Base-by-base conservation (phyloP, 768 basidiomycete genomes). In the Chlorophyllum brunneum region DNA sequence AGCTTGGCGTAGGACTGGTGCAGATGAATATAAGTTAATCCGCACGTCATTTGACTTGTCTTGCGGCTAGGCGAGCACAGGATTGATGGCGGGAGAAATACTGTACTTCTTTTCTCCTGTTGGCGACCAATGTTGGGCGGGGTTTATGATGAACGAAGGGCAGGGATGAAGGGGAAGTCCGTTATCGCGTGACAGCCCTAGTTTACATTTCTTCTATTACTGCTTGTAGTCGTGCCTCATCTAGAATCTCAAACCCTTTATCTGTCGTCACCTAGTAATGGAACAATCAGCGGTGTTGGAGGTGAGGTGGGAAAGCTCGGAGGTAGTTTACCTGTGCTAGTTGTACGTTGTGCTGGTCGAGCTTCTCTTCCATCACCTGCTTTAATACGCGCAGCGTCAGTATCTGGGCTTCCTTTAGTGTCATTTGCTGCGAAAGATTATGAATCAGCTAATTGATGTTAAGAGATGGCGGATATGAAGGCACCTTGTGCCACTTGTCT, bases 351-450 rank as follows among this genome's bases (percentile, higher is more conserved):
- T 98, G 95, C 61, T 97, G 92, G 70, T 98, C 95, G 37, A 99
- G 81, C 68, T 97, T 98, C 74, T 98, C 97, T 69, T 98, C 97
- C 97, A 98, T 99, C 38, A 98, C 97, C 73, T 98, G 94, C 73
- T 99, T 98, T 56, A 98, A 74, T 40, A 98, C 92, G 57, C 83
- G 85, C 47, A 98, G 73, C 2, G 91, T 87, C 56, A 98, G 72
- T 33, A 81, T 74, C 59, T 98, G 92, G 0, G 94, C 97, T 68
- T 97, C 93, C 58, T 77, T 70, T 20, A 98, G 74, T 6, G 88
- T 85, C 85, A 98, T 95, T 82, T 85, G 85, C 95, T 98, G 61
- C n/a, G 51, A 34, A 59, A 42, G 11, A 41, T 18, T 18, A 13
- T 47, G 42, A 48, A 56, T 48, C 43, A 56, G 23, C 13, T 9